Percentiles rank a stretch among this genome's conserved stretches.
Conservation (phyloP, 176 grass and related monocot genomes). For the Musa itinerans region DNA sequence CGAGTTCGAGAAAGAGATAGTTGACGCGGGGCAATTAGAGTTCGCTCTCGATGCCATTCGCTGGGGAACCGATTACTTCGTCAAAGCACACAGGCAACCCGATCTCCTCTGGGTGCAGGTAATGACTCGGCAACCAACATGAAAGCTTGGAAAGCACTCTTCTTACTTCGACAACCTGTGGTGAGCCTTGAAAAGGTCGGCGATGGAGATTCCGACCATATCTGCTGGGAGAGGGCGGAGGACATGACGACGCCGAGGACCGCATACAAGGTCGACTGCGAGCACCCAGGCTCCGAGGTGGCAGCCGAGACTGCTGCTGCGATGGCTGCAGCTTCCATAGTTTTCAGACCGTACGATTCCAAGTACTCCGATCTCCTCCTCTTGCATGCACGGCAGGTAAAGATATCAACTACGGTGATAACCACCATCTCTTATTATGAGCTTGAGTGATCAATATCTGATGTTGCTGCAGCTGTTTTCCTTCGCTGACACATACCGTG, state of each 20-base stretch:
- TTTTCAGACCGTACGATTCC: slow-evolving; percentile 67
- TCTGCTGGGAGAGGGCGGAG: slow-evolving; percentile 94
- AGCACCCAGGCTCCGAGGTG: slow-evolving; percentile 55
- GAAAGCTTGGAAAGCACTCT: too few relatives aligned
- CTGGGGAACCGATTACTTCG: slow-evolving; percentile 79
- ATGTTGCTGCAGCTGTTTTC: slow-evolving; percentile 46
- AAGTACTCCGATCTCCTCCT: slow-evolving; percentile 62
- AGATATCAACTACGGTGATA: neutral
- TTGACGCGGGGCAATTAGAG: slow-evolving; percentile 50
- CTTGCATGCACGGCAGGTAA: slow-evolving; percentile 69
- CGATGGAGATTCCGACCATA: slow-evolving; percentile 82
- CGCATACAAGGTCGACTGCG: slow-evolving; percentile 56
- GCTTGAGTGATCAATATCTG: too few relatives aligned
- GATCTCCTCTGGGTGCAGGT: slow-evolving; percentile 81
- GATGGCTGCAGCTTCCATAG: slow-evolving; percentile 53
- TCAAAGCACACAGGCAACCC: slow-evolving; percentile 75
- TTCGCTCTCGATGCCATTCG: slow-evolving; percentile 57
- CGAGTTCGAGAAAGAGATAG: slow-evolving; percentile 84
- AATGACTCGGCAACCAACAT: neutral
- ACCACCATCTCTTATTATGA: too few relatives aligned
- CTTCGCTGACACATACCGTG: slow-evolving; percentile 73
- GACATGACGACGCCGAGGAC: slow-evolving; percentile 76
- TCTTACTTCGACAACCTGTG: too few relatives aligned
- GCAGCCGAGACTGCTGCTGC: slow-evolving; percentile 73
- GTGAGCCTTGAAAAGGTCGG: slow-evolving; percentile 43